phyloP scores from a whole-genome alignment of 1,284 basidiomycete genomes.

The Marasmius oreades region DNA sequence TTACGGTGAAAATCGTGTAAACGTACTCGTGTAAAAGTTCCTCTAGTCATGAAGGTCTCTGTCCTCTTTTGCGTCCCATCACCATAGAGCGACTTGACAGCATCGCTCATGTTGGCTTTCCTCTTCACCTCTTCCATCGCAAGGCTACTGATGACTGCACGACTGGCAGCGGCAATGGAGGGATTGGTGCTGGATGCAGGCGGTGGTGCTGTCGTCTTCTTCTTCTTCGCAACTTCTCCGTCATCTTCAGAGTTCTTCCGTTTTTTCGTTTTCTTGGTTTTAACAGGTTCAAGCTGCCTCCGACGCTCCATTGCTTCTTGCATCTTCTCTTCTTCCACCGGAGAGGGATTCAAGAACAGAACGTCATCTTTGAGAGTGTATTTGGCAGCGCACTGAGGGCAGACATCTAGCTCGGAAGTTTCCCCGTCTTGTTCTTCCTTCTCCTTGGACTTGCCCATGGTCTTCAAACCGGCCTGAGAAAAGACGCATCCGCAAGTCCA shows the following conservation, averaged over 20 bases:
- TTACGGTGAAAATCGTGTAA: neutral
- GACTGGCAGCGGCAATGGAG: slow-evolving; percentile 52
- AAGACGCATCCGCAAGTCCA: slow-evolving; percentile 88
- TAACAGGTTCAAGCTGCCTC: slow-evolving; percentile 50
- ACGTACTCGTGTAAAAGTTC: slow-evolving; percentile 77
- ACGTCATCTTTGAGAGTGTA: slow-evolving; percentile 58
- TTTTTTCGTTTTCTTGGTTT: slow-evolving; percentile 69
- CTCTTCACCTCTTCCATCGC: slow-evolving; percentile 72
- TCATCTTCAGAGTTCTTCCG: slow-evolving; percentile 46
- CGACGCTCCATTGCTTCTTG: slow-evolving; percentile 48
- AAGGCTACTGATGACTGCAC: slow-evolving; percentile 58
- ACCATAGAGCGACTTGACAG: slow-evolving; percentile 69
- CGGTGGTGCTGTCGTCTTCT: slow-evolving; percentile 20
- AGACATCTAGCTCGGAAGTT: slow-evolving; percentile 45
- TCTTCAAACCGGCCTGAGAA: slow-evolving; percentile 71
- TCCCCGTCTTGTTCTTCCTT: slow-evolving; percentile 26
- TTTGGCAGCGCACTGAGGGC: slow-evolving; percentile 73
- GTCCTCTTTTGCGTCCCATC: slow-evolving; percentile 52
- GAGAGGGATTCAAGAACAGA: slow-evolving; percentile 53
- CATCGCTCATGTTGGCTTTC: slow-evolving; percentile 71
- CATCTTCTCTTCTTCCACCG: slow-evolving; percentile 57
- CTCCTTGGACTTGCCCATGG: slow-evolving; percentile 41
- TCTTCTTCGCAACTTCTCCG: slow-evolving; percentile 38
- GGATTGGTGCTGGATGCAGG: slow-evolving; percentile 40
- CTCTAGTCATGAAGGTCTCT: slow-evolving; percentile 82